Percentiles rank a stretch among this genome's conserved stretches.
These are phyloP conservation scores for Aspergillus awamori DNA, from an alignment of 2,329 filamentous ascomycete genomes.

Conservation along the genomic window DNA sequence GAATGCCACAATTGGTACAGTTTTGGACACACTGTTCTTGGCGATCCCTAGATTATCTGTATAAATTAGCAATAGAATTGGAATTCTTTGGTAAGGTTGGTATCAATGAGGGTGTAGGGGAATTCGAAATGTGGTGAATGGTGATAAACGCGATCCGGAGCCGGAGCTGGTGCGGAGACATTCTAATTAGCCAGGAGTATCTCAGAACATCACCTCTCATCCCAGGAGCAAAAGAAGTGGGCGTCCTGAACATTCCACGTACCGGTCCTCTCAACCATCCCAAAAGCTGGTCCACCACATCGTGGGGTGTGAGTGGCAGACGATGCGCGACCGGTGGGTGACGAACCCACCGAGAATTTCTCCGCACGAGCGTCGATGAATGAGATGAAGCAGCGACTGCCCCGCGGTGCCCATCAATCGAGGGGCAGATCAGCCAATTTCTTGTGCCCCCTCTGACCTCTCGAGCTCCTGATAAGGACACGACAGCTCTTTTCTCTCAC, in stretches of 20 bases:
- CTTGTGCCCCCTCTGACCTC: neutral
- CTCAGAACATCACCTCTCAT: neutral
- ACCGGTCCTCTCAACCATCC: neutral
- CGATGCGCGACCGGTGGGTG: neutral
- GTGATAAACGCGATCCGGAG: no score
- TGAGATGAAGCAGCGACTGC: constrained; percentile 5
- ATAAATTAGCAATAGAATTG: no score
- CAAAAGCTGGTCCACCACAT: neutral
- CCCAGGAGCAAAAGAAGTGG: neutral
- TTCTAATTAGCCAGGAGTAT: no score
- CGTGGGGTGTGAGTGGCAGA: constrained; percentile 11
- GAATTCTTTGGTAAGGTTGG: no score
- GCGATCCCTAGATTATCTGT: no score
- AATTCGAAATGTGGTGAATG: no score
- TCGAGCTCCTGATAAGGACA: neutral
- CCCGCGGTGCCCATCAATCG: constrained; percentile 4
- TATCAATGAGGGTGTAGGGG: no score
- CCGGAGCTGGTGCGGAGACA: no score
- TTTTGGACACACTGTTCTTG: no score
- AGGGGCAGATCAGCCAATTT: constrained; percentile 1
- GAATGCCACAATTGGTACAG: no score
- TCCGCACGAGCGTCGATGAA: constrained; percentile 7
- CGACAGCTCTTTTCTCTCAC: neutral
- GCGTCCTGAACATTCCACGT: neutral
- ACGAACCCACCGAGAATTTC: constrained; percentile 11